Evolutionary conservation across 2,329 filamentous ascomycete genomes (phyloP).

Genomic region (Colletotrichum sansevieriae): DNA sequence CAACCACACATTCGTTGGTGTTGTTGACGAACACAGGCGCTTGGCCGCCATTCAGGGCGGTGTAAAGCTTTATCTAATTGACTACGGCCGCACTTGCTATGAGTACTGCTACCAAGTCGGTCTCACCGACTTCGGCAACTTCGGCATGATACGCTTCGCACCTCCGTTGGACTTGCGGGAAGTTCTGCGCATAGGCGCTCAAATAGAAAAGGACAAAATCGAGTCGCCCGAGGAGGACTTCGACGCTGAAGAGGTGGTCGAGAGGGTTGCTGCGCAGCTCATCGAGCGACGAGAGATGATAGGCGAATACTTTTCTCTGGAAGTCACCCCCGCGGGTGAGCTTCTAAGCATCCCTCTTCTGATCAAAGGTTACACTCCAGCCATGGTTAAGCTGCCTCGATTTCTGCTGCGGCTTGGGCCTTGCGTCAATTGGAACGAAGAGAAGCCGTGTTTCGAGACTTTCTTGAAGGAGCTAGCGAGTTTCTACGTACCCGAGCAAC

Average conservation of each 20-base stretch:
- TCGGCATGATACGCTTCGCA: constrained; percentile 84
- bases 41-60: constrained; percentile 94
- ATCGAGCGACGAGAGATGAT: constrained; percentile 87
- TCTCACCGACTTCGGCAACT: constrained; percentile 95
- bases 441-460: constrained; percentile 86
- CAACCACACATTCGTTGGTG: constrained; percentile 90
- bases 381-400: constrained; percentile 85
- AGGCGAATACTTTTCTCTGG: constrained; percentile 89
- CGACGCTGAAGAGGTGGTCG: constrained; percentile 75
- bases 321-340: constrained; percentile 83
- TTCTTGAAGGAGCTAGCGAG: constrained; percentile 89
- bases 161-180: constrained; percentile 79
- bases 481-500: constrained; percentile 90
- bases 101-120: constrained; percentile 98
- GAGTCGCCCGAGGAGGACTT: constrained; percentile 65
- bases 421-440: constrained; percentile 86
- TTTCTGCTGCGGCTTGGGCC: constrained; percentile 92
- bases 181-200: constrained; percentile 79
- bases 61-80: constrained; percentile 90
- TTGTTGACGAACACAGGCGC: constrained; percentile 88
- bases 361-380: constrained; percentile 89
- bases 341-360: constrained; percentile 85
- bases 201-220: constrained; percentile 71
- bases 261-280: constrained; percentile 75
- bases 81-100: constrained; percentile 88